Percentiles rank a stretch among this genome's conserved stretches.
These are phyloP conservation scores for Lupinus albus DNA, from an alignment of 306 rosid species.

Conservation along the genomic window DNA sequence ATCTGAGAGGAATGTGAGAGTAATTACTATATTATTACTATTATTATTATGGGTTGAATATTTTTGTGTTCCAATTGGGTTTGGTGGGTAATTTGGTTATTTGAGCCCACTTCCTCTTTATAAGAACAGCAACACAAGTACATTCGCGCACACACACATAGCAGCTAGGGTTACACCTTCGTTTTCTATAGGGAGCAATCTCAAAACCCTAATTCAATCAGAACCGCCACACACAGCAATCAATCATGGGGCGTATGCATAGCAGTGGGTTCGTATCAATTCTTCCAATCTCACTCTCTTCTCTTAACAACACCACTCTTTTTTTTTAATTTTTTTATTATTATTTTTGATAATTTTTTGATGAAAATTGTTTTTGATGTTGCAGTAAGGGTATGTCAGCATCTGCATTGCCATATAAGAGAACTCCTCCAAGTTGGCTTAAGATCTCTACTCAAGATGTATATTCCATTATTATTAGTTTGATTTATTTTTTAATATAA, in stretches of 20 bases:
- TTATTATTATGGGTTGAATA: no score
- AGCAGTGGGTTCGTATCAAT: conserved; percentile 67
- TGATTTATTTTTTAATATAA: no score
- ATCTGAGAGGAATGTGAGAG: no score
- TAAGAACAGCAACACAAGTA: neutral
- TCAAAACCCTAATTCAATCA: conserved; percentile 29
- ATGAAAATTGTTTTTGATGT: neutral
- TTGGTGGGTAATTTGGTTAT: no score
- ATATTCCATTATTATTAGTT: neutral
- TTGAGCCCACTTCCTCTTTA: neutral
- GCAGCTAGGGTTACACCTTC: conserved; percentile 35
- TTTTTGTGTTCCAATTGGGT: no score
- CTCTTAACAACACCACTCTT: no score
- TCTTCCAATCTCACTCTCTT: neutral
- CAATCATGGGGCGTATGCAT: conserved; percentile 87
- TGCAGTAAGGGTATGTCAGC: conserved; percentile 95
- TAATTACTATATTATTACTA: no score
- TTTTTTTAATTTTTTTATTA: no score
- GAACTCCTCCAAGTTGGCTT: conserved; percentile 85
- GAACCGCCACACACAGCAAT: neutral
- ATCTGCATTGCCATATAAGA: conserved; percentile 89
- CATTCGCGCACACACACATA: neutral
- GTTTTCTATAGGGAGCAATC: neutral
- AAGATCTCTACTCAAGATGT: conserved; percentile 84
- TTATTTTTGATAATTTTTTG: no score